phyloP scores from a whole-genome alignment of 2,329 filamentous ascomycete genomes.

The Penicillium griseofulvum region DNA sequence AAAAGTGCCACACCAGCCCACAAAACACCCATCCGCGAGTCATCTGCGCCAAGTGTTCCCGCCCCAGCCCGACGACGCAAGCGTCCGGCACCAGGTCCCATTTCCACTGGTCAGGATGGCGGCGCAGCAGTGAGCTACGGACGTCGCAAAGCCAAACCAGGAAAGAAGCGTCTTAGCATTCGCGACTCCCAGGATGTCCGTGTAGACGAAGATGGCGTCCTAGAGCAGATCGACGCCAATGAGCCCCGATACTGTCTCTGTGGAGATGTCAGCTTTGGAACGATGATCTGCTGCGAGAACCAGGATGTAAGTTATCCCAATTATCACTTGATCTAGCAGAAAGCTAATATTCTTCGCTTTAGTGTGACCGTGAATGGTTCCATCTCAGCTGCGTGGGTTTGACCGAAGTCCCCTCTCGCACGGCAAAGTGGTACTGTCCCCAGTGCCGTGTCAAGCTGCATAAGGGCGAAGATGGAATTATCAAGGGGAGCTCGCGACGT shows the following conservation, averaged over 20 bases:
- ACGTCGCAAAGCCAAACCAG: conserved; percentile 56
- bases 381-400: conserved; percentile 62
- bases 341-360: background rate
- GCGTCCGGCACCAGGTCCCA: conserved; percentile 59
- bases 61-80: conserved; percentile 51
- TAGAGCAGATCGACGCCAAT: conserved; percentile 57
- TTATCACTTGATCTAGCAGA: background rate
- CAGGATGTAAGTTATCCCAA: conserved; percentile 47
- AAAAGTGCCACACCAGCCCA: conserved; percentile 44
- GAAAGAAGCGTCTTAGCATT: conserved; percentile 38
- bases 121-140: conserved; percentile 62
- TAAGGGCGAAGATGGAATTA: conserved; percentile 43
- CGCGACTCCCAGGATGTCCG: conserved; percentile 45
- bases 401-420: conserved; percentile 57
- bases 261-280: conserved; percentile 62
- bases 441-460: conserved; percentile 55
- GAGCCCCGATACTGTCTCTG: conserved; percentile 65
- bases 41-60: conserved; percentile 34
- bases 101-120: conserved; percentile 57
- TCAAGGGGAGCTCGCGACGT: conserved; percentile 37
- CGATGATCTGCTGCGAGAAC: conserved; percentile 66
- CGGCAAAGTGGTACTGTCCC: conserved; percentile 65
- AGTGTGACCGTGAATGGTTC: conserved; percentile 68
- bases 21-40: conserved; percentile 42
- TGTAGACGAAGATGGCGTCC: conserved; percentile 48